Conservation (phyloP, 768 basidiomycete genomes). For the Dioszegia hungarica region DNA sequence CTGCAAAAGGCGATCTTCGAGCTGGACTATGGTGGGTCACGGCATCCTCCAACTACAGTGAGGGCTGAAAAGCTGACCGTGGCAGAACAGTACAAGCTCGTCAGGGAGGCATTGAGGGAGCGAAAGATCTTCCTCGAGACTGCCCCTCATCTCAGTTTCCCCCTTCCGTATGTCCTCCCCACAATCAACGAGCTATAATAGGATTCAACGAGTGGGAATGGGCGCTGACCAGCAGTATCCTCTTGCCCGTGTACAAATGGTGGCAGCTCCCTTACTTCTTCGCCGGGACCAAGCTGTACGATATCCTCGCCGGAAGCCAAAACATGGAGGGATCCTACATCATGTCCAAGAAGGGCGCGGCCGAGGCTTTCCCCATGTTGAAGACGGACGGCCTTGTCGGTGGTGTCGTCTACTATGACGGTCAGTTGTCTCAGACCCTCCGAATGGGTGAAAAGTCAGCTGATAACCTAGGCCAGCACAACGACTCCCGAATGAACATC, state of each 20-base stretch:
- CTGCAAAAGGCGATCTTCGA: slow-evolving; percentile 94
- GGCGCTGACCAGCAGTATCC: no score
- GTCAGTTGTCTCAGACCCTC: slow-evolving; percentile 52
- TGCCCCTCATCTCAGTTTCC: slow-evolving; percentile 83
- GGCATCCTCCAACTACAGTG: neutral
- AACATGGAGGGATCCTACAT: slow-evolving; percentile 95
- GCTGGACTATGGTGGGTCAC: slow-evolving; percentile 91
- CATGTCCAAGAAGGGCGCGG: slow-evolving; percentile 87
- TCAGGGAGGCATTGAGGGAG: slow-evolving; percentile 90
- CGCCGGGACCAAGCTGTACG: slow-evolving; percentile 93
- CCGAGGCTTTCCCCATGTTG: slow-evolving; percentile 94
- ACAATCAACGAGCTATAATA: neutral
- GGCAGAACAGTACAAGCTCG: slow-evolving; percentile 63
- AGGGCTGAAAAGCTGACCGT: neutral
- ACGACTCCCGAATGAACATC: slow-evolving; percentile 97
- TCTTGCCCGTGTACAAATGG: slow-evolving; percentile 94
- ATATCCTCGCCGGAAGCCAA: slow-evolving; percentile 86
- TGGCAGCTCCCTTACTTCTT: slow-evolving; percentile 98
- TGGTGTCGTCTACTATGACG: slow-evolving; percentile 95
- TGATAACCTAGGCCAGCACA: slow-evolving; percentile 72
- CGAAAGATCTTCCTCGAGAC: slow-evolving; percentile 89
- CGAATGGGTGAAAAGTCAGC: neutral
- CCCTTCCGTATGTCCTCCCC: slow-evolving; percentile 62
- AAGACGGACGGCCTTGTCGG: slow-evolving; percentile 87
- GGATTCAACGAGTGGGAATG: no score